Base-by-base conservation (phyloP, 106 monocot genomes). In the Apostasia shenzhenica region DNA sequence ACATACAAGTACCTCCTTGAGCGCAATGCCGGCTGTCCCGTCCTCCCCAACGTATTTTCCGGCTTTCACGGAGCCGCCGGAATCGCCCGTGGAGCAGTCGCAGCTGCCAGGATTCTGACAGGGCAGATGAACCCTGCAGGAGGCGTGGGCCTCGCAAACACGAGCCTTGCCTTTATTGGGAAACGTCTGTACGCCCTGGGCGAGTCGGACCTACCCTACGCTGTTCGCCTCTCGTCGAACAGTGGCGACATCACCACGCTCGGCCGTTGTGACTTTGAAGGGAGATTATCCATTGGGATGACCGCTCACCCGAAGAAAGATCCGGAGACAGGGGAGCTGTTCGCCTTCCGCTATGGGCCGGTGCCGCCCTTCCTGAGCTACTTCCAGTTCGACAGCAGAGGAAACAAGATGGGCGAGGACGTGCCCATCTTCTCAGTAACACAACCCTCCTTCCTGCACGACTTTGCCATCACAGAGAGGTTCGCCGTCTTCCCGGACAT, bases 381-480 rank as follows among this genome's bases (percentile, higher is more conserved):
- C 76, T 91, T 91, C 73, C 63, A 80, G 47, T 85, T 91, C 70
- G 84, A 88, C 41, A 43, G 55, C 1, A 70, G 7, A 9, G 91
- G 91, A 10, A 75, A 61, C 62, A 91, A 88, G 68, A 38, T 51
- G 10, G 77, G 79, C 12, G 69, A 78, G 11, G 94, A 94, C 71
- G 94, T 91, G 26, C 87, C 94, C 48, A 76, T 94, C 54, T 84
- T 76, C 77, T 86, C 89, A 1, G 3, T 89, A 55, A 55, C 45
- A 14, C 70, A 78, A 65, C 84, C 89, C 1, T 82, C 80, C 8
- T 86, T 89, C 81, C 62, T 93, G 63, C 93, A 93, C 76, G 93
- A 93, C 79, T 93, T 93, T 74, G 93, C 93, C 65, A 76, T 93
- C 67, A 93, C 93, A 4, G 73, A 81, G 58, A 67, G 74, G 10